A percentile compares a stretch with the other conserved stretches of the same genome.
Evolutionary conservation across 2,329 filamentous ascomycete genomes (phyloP).

Genomic region (Trematosphaeria pertusa): DNA sequence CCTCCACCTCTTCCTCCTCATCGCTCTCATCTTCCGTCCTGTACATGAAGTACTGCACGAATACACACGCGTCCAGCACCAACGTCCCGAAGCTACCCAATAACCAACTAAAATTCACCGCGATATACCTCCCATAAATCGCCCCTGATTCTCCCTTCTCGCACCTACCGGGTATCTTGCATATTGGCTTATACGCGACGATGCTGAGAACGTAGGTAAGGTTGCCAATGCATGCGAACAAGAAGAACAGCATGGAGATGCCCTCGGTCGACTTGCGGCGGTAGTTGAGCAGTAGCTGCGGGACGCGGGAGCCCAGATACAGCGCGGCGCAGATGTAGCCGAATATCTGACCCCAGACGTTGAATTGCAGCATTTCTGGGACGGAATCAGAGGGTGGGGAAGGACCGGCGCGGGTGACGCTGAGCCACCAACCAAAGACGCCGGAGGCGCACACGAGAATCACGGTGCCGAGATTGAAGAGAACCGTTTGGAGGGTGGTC

Average conservation of each 20-base stretch:
- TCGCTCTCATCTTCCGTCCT: conserved; percentile 55
- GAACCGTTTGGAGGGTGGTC: conserved; percentile 61
- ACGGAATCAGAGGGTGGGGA: conserved; percentile 37
- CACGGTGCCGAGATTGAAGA: conserved; percentile 79
- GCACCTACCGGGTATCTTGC: conserved; percentile 60
- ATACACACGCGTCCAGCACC: conserved; percentile 83
- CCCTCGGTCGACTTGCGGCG: conserved; percentile 92
- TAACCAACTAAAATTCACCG: conserved; percentile 91
- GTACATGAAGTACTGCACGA: conserved; percentile 92
- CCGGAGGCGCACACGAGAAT: conserved; percentile 85
- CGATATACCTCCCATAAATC: conserved; percentile 81
- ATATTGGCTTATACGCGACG: conserved; percentile 83
- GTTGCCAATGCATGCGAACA: conserved; percentile 96
- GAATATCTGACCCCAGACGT: conserved; percentile 83
- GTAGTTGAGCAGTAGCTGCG: conserved; percentile 91
- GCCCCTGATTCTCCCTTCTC: conserved; percentile 66
- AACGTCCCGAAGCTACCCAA: conserved; percentile 88
- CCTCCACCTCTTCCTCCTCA: no score
- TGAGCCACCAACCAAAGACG: conserved; percentile 83
- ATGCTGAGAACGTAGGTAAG: conserved; percentile 92
- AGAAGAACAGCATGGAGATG: conserved; percentile 91
- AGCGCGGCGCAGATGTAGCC: conserved; percentile 90
- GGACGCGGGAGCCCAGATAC: conserved; percentile 88
- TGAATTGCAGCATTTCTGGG: conserved; percentile 68
- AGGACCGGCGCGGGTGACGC: conserved; percentile 47